phyloP scores from a whole-genome alignment of 352 stramenopile genomes.

The Phytophthora parvispora region DNA sequence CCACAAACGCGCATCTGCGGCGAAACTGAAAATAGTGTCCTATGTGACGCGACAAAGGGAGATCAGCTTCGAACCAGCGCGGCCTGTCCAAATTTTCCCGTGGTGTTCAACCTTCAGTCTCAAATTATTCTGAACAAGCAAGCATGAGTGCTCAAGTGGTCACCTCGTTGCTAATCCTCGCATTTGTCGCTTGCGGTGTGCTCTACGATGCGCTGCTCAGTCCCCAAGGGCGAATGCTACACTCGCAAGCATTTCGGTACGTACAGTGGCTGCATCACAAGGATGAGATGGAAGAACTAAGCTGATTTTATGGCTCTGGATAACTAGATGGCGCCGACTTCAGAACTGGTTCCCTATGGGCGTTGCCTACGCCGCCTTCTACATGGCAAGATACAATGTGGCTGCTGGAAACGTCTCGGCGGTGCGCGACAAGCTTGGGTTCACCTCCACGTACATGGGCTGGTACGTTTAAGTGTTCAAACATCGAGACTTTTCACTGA shows the following conservation, averaged over 20 bases:
- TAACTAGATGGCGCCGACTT: slow-evolving; percentile 74
- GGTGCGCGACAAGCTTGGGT: slow-evolving; percentile 55
- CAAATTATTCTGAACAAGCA: neutral
- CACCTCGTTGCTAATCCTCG: slow-evolving; percentile 66
- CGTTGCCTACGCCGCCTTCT: slow-evolving; percentile 79
- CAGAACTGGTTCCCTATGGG: slow-evolving; percentile 86
- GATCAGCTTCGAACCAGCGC: neutral
- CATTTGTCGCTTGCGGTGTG: slow-evolving; percentile 64
- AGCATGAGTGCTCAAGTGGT: slow-evolving; percentile 25
- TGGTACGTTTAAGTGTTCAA: slow-evolving; percentile 37
- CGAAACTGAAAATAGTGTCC: slow-evolving; percentile 3
- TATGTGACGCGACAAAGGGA: neutral
- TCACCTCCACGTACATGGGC: slow-evolving; percentile 69
- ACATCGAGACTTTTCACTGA: neutral
- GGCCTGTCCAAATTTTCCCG: neutral
- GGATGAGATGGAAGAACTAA: no score
- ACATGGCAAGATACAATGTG: slow-evolving; percentile 85
- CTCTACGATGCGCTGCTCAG: slow-evolving; percentile 75
- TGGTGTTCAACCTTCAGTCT: neutral
- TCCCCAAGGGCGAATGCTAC: slow-evolving; percentile 54
- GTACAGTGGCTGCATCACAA: neutral
- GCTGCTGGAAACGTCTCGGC: slow-evolving; percentile 71
- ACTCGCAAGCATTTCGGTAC: slow-evolving; percentile 68
- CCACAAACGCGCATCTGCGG: neutral
- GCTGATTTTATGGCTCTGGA: no score